A percentile compares a stretch with the other conserved stretches of the same genome.
phyloP scores from a whole-genome alignment of 805 yeast species.

The Saturnispora zaruensis region DNA sequence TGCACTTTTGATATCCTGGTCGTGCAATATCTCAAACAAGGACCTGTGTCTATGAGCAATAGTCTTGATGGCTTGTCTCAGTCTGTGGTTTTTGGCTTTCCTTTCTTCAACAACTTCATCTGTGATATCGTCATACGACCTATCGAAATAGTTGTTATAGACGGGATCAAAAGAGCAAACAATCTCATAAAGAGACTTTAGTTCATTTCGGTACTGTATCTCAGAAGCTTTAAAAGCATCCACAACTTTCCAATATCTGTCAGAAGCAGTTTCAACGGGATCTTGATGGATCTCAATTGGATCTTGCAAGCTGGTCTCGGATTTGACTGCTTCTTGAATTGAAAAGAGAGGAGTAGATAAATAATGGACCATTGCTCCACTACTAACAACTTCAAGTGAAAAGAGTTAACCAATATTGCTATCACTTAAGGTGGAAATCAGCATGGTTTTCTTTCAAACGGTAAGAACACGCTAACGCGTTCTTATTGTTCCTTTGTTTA shows the following conservation, averaged over 20 bases:
- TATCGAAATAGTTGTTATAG: slow-evolving; percentile 25
- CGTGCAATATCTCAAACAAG: slow-evolving; percentile 11
- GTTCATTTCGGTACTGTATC: slow-evolving; percentile 15
- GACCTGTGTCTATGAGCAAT: slow-evolving; percentile 17
- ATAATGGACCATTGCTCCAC: slow-evolving; percentile 6
- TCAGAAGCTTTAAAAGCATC: slow-evolving; percentile 17
- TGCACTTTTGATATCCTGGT: slow-evolving; percentile 12
- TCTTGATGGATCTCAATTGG: neutral
- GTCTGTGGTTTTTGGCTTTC: slow-evolving; percentile 15
- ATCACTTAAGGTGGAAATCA: neutral
- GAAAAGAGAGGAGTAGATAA: slow-evolving; percentile 18
- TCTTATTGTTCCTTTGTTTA: slow-evolving; percentile 1
- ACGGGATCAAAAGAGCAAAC: slow-evolving; percentile 22
- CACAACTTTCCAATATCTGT: slow-evolving; percentile 8
- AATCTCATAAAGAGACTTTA: slow-evolving; percentile 17
- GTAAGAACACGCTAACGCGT: slow-evolving; percentile 2
- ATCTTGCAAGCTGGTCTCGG: slow-evolving; percentile 9
- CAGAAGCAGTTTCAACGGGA: neutral
- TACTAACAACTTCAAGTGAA: neutral
- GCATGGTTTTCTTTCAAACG: neutral
- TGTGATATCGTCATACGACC: slow-evolving; percentile 21
- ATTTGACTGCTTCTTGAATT: slow-evolving; percentile 16
- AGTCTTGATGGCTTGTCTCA: slow-evolving; percentile 13
- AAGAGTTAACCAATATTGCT: neutral
- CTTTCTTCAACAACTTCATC: slow-evolving; percentile 18